A percentile compares a stretch with the other conserved stretches of the same genome.
These are phyloP conservation scores for Phragmites australis DNA, from an alignment of 176 grass and related monocot species.

Conservation along the genomic window DNA sequence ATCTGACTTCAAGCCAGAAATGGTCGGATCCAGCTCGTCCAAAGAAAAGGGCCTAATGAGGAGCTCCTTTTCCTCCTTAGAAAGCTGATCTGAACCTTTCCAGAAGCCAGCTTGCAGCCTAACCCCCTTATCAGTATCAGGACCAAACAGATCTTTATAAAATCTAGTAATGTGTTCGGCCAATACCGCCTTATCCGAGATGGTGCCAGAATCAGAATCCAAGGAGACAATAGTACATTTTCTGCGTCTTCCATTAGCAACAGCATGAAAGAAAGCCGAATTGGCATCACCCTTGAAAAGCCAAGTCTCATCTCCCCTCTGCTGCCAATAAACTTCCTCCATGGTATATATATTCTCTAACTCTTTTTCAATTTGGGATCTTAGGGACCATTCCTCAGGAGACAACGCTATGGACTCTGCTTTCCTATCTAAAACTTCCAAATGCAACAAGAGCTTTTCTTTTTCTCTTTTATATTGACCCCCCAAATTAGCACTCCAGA, in stretches of 20 bases:
- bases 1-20: not conserved
- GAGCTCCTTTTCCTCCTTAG: too few species aligned
- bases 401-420: too few species aligned
- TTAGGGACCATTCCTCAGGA: not conserved
- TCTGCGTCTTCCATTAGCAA: not conserved
- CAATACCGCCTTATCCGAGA: fast-evolving
- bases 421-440: too few species aligned
- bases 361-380: not conserved
- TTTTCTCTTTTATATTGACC: too few species aligned
- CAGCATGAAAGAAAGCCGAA: not conserved
- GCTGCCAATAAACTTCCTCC: not conserved
- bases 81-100: too few species aligned
- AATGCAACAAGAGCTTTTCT: not conserved
- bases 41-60: too few species aligned
- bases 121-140: too few species aligned
- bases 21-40: too few species aligned
- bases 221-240: not conserved
- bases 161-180: not conserved
- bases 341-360: not conserved
- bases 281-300: not conserved
- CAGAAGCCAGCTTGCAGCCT: too few species aligned
- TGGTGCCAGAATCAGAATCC: not conserved
- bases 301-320: not conserved
- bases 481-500: too few species aligned
- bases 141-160: not conserved